These are phyloP conservation scores for Chenopodium quinoa DNA, from an alignment of 148 eudicot species.

Conservation along the genomic window DNA sequence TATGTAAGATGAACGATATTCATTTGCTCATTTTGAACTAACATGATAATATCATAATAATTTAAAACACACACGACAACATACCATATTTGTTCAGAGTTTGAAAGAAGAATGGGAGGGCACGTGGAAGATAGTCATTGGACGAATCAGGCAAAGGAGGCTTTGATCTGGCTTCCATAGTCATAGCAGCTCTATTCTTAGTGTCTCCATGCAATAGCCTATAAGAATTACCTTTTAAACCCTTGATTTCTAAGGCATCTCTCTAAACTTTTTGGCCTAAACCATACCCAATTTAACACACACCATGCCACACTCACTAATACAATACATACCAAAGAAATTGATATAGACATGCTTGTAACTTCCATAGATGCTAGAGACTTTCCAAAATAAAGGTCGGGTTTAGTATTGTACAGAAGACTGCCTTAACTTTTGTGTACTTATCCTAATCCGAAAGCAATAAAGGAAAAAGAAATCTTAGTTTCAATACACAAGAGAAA, in stretches of 20 bases:
- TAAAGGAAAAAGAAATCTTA: no score
- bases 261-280: constrained; percentile 45
- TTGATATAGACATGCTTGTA: background rate
- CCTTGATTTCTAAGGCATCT: constrained; percentile 46
- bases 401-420: no score
- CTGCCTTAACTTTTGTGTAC: no score
- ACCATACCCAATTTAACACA: constrained; percentile 48
- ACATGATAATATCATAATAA: background rate
- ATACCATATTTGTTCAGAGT: constrained; percentile 28
- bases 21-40: no score
- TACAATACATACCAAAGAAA: constrained; percentile 11
- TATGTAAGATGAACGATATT: no score
- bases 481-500: no score
- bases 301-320: constrained; percentile 19
- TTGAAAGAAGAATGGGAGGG: constrained; percentile 25
- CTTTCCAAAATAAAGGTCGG: no score
- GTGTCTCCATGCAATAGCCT: constrained; percentile 38
- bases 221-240: constrained; percentile 46
- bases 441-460: no score
- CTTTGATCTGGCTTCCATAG: constrained; percentile 19
- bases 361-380: background rate
- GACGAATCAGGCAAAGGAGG: constrained; percentile 22
- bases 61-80: background rate
- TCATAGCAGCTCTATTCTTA: constrained; percentile 31
- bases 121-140: constrained; percentile 23